These are phyloP conservation scores for Nannochloris sp. DNA, from an alignment of 139 green algal species.

Conservation along the genomic window DNA sequence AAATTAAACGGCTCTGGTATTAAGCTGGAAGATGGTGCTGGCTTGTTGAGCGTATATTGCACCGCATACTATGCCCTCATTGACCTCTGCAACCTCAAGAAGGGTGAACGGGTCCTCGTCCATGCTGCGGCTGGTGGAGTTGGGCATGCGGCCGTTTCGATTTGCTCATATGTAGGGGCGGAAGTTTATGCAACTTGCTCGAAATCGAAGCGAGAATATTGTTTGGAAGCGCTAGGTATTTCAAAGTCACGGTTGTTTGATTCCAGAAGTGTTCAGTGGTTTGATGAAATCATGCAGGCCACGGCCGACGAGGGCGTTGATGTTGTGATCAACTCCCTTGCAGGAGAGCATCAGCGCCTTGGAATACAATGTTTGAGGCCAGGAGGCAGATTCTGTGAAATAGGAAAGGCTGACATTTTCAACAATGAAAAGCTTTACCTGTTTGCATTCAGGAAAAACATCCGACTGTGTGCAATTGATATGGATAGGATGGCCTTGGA, in stretches of 20 bases:
- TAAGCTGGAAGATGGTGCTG: constrained; percentile 54
- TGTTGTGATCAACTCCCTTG: constrained; percentile 67
- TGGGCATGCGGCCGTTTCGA: constrained; percentile 56
- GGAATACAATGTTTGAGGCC: constrained; percentile 45
- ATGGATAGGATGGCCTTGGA: background rate
- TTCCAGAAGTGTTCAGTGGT: constrained; percentile 54
- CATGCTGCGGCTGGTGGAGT: constrained; percentile 69
- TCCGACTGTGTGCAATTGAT: background rate
- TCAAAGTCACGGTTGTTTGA: background rate
- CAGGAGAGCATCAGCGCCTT: constrained; percentile 13
- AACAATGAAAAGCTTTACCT: constrained; percentile 35
- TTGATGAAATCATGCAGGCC: constrained; percentile 2
- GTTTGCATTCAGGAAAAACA: background rate
- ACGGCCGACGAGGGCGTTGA: background rate
- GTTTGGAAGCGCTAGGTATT: constrained; percentile 29
- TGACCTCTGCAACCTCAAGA: constrained; percentile 25
- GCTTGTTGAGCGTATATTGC: constrained; percentile 64
- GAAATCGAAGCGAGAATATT: constrained; percentile 41
- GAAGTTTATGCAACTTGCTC: constrained; percentile 37
- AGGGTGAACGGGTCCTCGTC: constrained; percentile 47
- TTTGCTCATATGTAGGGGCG: constrained; percentile 35
- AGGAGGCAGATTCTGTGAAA: constrained; percentile 66
- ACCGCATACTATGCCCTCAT: constrained; percentile 47
- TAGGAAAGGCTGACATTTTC: constrained; percentile 87
- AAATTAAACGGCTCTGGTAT: constrained; percentile 9